Conservation (phyloP, 2,329 filamentous ascomycete genomes). For the Calycina marina region DNA sequence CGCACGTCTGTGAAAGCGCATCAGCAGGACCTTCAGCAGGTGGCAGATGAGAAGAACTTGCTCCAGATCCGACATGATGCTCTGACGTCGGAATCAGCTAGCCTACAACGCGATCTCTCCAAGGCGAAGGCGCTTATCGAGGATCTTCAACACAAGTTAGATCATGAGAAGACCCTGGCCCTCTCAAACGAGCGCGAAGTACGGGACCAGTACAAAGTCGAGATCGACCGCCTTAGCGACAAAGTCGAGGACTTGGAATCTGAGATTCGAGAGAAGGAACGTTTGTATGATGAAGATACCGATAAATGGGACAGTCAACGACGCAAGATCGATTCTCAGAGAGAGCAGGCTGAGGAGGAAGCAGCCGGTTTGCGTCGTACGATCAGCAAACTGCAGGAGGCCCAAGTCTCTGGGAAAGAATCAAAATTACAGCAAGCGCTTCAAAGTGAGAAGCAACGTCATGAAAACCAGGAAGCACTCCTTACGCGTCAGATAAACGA, state of each 20-base stretch:
- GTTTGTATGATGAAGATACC: slow-evolving; percentile 53
- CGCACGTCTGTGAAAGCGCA: slow-evolving; percentile 18
- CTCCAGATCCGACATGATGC: slow-evolving; percentile 56
- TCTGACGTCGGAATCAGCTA: slow-evolving; percentile 47
- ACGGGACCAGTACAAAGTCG: slow-evolving; percentile 35
- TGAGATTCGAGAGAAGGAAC: slow-evolving; percentile 55
- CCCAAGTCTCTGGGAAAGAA: slow-evolving; percentile 55
- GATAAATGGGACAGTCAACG: slow-evolving; percentile 60
- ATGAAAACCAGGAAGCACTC: slow-evolving; percentile 55
- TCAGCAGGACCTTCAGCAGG: slow-evolving; percentile 43
- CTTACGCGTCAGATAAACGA: slow-evolving; percentile 62
- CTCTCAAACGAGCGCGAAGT: slow-evolving; percentile 45
- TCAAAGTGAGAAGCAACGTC: slow-evolving; percentile 55
- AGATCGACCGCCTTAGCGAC: slow-evolving; percentile 36
- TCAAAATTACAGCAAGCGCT: slow-evolving; percentile 51
- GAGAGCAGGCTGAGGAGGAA: slow-evolving; percentile 51
- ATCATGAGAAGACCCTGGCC: slow-evolving; percentile 25
- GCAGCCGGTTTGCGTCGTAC: slow-evolving; percentile 53
- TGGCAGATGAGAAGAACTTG: slow-evolving; percentile 51
- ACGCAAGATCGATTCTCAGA: slow-evolving; percentile 49
- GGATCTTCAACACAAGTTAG: slow-evolving; percentile 33
- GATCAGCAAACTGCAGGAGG: slow-evolving; percentile 53
- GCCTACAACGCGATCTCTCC: slow-evolving; percentile 50
- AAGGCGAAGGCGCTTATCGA: slow-evolving; percentile 28
- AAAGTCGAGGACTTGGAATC: slow-evolving; percentile 37